Base-by-base conservation (phyloP, 1,284 basidiomycete species). In the Trametes pubescens region DNA sequence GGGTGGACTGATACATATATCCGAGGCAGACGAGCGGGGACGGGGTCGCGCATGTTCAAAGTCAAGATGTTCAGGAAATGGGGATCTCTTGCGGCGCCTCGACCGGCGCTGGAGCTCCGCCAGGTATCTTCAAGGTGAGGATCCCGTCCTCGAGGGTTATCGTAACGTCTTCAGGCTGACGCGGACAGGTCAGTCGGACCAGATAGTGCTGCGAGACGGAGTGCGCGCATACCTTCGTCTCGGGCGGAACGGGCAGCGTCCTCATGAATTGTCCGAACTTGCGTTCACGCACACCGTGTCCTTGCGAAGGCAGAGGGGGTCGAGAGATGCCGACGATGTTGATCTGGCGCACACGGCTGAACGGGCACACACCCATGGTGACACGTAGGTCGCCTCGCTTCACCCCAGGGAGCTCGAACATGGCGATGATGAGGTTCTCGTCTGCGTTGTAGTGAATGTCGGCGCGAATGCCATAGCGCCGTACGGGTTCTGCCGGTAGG, bases 381-480 rank as follows among this genome's bases (percentile, higher is more conserved):
- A 90, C 76, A 62, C 74, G 79, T 44, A 91, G 67, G 69, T 88
- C 84, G 57, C 74, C 68, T 64, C 79, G 82, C 73, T 81, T 82
- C 68, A 89, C 77, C 32, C 89, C 89, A 10, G 89, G 89, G 29
- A 89, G 76, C 75, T 90, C 88, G 74, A 89, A 81, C 75, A 85
- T 79, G 52, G 84, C 86, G 61, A 81, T 82, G 69, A 90, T 73
- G 53, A 80, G 68, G 69, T 79, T 79, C 48, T 78, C 80, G 37
- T 59, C 70, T 24, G 78, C 74, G 38, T 72, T 70, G 73, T 86
- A 86, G 71, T 84, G 79, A n/a, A 84, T 72, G 75, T 89, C 88
- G 40, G 84, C 77, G 67, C 86, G 81, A 64, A 87, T 82, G 35
- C 61, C 64, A 57, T 73, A 77, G 14, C 70, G 72, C 44, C 61